Base-by-base conservation (phyloP, 2,329 filamentous ascomycete genomes). In the Nannizziopsis barbatae region DNA sequence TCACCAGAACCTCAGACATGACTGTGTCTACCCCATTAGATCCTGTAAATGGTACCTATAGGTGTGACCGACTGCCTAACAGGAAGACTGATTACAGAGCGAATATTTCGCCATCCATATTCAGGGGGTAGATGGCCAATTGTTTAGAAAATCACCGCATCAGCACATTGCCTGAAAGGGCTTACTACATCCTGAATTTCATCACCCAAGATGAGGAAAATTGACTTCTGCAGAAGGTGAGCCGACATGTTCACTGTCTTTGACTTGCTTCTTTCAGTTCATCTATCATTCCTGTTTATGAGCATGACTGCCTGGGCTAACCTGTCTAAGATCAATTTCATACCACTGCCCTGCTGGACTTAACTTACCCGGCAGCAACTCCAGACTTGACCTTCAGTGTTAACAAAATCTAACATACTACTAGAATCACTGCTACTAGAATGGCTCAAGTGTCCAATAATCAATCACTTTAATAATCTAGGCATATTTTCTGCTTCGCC, bases 181-280 rank as follows among this genome's bases (percentile, higher is more conserved):
- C 86, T 47, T 95, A 83, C 70, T 95, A 96, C 68, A 83, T 95
- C 50, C 75, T 87, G 6, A 73, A 89, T 62, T 95, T 95, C 68
- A 83, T 96, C 62, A 83, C 76, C 3, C 65, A 72, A 47, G 77
- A 82, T 39, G 88, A 95, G 65, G 87, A 95, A 68, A 63, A 70
- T 30, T 60, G 68, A 6, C 76, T 95, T 6, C 69, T 94, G 42
- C 69, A 79, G 46, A 92, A 86, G 73, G 85, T 84, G 58, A 40
- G 58, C 51, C 5, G 20, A 6, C 18, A 11, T n/a, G 3, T n/a
- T n/a, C n/a, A n/a, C n/a, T n/a, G n/a, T n/a, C n/a, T n/a, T n/a
- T n/a, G n/a, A n/a, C n/a, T n/a, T n/a, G n/a, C n/a, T n/a, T n/a
- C n/a, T n/a, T n/a, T n/a, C n/a, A n/a, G n/a, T n/a, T n/a, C 14